Percentiles rank a stretch among this genome's conserved stretches.
Evolutionary conservation across 495 filamentous ascomycete genomes (phyloP).

Genomic region (Hypoxylon rickii): DNA sequence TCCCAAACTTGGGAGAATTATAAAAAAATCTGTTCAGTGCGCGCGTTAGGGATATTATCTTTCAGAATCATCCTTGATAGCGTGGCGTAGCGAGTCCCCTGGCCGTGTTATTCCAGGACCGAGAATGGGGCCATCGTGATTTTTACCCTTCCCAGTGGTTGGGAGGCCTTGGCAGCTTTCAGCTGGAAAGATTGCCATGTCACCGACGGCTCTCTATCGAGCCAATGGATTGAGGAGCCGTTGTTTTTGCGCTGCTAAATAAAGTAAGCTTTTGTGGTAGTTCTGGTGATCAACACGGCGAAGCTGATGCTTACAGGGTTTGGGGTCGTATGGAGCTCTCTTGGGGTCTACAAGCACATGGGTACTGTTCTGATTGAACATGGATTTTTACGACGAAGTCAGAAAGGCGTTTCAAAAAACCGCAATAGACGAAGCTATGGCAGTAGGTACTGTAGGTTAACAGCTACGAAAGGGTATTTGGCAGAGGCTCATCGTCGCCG

Average conservation of each 20-base stretch:
- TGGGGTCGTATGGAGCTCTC: too few species aligned
- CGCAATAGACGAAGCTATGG: too few species aligned
- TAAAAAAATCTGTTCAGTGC: neutral
- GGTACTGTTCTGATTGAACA: neutral
- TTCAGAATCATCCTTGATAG: slow-evolving; percentile 8
- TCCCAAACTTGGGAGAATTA: neutral
- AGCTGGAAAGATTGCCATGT: slow-evolving; percentile 11
- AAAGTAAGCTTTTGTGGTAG: neutral
- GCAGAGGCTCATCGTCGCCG: too few species aligned
- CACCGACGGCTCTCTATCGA: neutral
- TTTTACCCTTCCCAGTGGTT: slow-evolving; percentile 7
- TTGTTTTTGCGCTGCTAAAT: neutral
- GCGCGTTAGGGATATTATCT: neutral
- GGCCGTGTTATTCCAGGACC: slow-evolving; percentile 1
- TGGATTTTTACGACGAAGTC: neutral
- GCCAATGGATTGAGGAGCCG: neutral
- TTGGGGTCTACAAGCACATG: neutral
- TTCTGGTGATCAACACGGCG: slow-evolving; percentile 3
- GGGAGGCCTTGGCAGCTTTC: slow-evolving; percentile 12
- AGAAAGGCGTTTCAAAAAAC: neutral
- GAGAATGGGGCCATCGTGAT: slow-evolving; percentile 4
- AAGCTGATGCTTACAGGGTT: neutral
- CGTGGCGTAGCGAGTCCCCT: slow-evolving; percentile 14
- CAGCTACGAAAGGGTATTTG: too few species aligned
- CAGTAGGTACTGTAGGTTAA: too few species aligned